Evolutionary conservation across 2,329 filamentous ascomycete species (phyloP).

Genomic region (Sclerotinia glacialis): DNA sequence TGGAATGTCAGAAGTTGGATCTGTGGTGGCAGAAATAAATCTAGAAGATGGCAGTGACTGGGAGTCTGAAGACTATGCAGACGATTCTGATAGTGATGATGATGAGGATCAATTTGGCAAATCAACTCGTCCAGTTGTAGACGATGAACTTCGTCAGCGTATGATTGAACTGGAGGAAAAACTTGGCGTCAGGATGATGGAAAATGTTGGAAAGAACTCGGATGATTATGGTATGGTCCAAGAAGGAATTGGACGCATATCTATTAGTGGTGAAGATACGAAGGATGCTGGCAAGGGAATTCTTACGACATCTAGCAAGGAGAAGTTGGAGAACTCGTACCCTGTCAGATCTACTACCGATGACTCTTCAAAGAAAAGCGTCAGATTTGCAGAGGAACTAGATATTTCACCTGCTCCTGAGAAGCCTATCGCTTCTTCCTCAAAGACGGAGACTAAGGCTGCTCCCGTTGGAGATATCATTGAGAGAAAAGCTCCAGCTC

Average conservation of each 20-base stretch:
- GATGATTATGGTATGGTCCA: conserved; percentile 41
- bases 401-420: conserved; percentile 60
- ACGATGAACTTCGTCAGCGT: conserved; percentile 67
- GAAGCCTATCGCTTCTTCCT: conserved; percentile 30
- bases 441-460: conserved; percentile 20
- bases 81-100: conserved; percentile 52
- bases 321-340: conserved; percentile 5
- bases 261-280: conserved; percentile 43
- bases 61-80: conserved; percentile 52
- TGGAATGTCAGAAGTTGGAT: conserved; percentile 80
- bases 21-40: conserved; percentile 88
- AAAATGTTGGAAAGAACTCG: conserved; percentile 54
- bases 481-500: conserved; percentile 34
- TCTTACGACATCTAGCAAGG: background rate
- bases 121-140: conserved; percentile 63
- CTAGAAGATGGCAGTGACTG: conserved; percentile 67
- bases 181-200: conserved; percentile 56
- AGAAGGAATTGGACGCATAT: conserved; percentile 57
- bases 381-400: conserved; percentile 73
- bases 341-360: background rate
- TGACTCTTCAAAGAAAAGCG: conserved; percentile 57
- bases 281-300: conserved; percentile 11
- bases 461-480: conserved; percentile 51
- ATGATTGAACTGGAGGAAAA: conserved; percentile 85
- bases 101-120: conserved; percentile 72